A percentile compares a stretch with the other conserved stretches of the same genome.
These are phyloP conservation scores for Geotrichum klebahnii DNA, from an alignment of 1,139 yeast species.

Conservation along the genomic window DNA sequence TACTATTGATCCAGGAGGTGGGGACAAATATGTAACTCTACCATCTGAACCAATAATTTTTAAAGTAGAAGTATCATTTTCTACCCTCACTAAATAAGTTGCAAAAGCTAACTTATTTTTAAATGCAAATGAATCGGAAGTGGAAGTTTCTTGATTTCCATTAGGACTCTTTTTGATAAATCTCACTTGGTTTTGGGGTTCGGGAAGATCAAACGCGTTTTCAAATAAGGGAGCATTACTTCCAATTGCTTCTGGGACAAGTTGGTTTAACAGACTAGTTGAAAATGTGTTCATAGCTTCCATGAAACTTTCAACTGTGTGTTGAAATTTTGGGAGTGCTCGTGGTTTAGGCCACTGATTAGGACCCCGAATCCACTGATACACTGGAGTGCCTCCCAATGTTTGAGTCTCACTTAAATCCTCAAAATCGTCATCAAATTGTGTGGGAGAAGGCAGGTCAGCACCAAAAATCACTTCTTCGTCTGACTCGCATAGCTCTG, in stretches of 20 bases:
- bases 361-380: conserved; percentile 17
- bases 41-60: conserved; percentile 12
- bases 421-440: conserved; percentile 7
- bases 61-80: conserved; percentile 3
- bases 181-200: background rate
- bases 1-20: conserved; percentile 5
- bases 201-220: conserved; percentile 3
- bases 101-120: conserved; percentile 12
- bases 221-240: conserved; percentile 7
- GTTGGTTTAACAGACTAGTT: background rate
- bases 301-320: background rate
- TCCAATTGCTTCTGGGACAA: conserved; percentile 15
- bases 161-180: conserved; percentile 6
- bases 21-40: conserved; percentile 1
- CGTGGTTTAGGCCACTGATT: conserved; percentile 17
- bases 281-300: conserved; percentile 11
- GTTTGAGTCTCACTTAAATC: conserved; percentile 8
- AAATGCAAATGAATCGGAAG: conserved; percentile 3
- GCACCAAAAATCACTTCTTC: conserved; percentile 16
- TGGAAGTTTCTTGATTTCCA: background rate
- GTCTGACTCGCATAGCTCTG: background rate
- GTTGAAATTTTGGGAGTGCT: conserved; percentile 11
- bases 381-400: conserved; percentile 14
- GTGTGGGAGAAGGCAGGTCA: conserved; percentile 8
- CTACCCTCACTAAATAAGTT: conserved; percentile 2